These are phyloP conservation scores for Spathaspora passalidarum DNA, from an alignment of 805 yeast genomes.

Conservation along the genomic window DNA sequence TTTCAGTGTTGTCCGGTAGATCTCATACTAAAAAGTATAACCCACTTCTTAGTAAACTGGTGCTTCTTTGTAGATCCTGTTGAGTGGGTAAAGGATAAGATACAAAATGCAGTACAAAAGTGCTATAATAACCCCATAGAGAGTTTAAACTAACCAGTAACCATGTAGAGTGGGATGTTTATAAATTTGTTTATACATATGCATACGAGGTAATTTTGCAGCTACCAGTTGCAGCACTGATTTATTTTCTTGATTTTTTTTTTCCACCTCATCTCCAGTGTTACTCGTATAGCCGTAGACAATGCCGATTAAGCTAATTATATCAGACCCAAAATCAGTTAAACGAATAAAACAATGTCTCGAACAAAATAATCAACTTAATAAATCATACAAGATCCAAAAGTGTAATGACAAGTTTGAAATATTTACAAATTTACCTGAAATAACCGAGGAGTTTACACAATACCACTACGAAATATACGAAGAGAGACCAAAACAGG, in stretches of 20 bases:
- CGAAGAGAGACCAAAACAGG: neutral
- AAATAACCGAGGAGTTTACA: conserved; percentile 6
- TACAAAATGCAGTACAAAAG: too few species aligned
- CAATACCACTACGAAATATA: conserved; percentile 1
- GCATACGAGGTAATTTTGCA: too few species aligned
- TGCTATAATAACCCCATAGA: too few species aligned
- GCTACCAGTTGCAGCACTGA: too few species aligned
- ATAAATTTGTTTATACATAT: too few species aligned
- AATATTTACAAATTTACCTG: conserved; percentile 13
- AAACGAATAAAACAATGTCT: conserved; percentile 19
- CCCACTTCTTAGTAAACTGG: too few species aligned
- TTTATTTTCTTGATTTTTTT: neutral
- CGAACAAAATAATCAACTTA: conserved; percentile 13
- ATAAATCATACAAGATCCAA: conserved; percentile 16
- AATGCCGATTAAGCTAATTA: conserved; percentile 8
- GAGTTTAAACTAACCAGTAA: too few species aligned
- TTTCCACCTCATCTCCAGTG: neutral
- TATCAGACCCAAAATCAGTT: conserved; percentile 12
- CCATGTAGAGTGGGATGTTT: too few species aligned
- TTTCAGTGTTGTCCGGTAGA: too few species aligned
- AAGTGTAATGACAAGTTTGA: conserved; percentile 7
- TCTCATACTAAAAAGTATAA: too few species aligned
- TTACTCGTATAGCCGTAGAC: neutral
- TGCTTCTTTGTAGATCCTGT: too few species aligned
- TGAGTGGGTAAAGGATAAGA: too few species aligned